Percentiles rank a stretch among this genome's conserved stretches.
phyloP scores from a whole-genome alignment of 1,284 basidiomycete genomes.

The Malassezia pachydermatis region DNA sequence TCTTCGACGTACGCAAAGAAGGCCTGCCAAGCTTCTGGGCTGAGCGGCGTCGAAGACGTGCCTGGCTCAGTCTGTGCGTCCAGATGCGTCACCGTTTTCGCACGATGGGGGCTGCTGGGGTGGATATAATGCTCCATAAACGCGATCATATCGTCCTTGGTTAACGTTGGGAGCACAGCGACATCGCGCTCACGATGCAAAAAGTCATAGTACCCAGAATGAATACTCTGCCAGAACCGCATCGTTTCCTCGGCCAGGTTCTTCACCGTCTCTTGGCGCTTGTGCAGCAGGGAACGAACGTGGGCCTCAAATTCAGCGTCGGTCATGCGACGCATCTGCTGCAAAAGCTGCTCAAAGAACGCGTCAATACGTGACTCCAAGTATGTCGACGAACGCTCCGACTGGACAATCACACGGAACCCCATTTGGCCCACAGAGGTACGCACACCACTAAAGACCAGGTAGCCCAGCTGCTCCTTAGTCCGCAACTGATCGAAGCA shows the following conservation, averaged over 20 bases:
- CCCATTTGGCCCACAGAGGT: constrained; percentile 57
- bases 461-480: constrained; percentile 88
- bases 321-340: constrained; percentile 37
- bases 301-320: constrained; percentile 37
- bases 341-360: constrained; percentile 66
- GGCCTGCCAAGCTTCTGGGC: constrained; percentile 58
- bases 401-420: constrained; percentile 79
- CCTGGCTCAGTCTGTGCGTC: constrained; percentile 47
- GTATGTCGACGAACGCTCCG: constrained; percentile 71
- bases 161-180: constrained; percentile 57
- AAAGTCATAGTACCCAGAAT: constrained; percentile 50
- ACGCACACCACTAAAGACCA: constrained; percentile 39
- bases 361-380: constrained; percentile 78
- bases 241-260: constrained; percentile 43
- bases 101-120: constrained; percentile 30
- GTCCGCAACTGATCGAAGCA: constrained; percentile 91
- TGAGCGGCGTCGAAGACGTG: constrained; percentile 57
- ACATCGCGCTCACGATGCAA: constrained; percentile 60
- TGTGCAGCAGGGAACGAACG: constrained; percentile 36
- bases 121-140: constrained; percentile 66
- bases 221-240: constrained; percentile 57
- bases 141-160: constrained; percentile 66
- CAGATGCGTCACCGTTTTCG: constrained; percentile 34
- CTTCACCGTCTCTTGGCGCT: constrained; percentile 42
- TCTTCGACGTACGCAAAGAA: constrained; percentile 57